Percentiles rank a stretch among this genome's conserved stretches.
Evolutionary conservation across 2,329 filamentous ascomycete genomes (phyloP).

Genomic region (Beauveria scarabaeidicola): DNA sequence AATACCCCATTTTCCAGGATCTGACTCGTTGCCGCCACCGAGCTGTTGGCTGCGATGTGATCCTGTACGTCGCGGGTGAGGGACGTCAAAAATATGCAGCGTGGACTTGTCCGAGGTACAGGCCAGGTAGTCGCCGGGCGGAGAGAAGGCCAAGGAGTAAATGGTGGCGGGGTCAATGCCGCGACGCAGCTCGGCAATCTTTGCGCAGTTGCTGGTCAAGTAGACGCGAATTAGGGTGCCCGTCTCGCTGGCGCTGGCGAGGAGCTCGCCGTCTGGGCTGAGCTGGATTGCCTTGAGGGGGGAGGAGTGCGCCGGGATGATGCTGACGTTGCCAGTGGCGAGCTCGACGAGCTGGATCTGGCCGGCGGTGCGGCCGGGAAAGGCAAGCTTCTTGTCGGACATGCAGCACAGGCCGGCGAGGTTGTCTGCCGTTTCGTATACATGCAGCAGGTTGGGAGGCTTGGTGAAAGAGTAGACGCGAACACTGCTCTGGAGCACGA

Average conservation of each 20-base stretch:
- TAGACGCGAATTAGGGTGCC: slow-evolving; percentile 87
- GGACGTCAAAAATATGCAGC: slow-evolving; percentile 86
- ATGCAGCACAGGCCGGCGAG: slow-evolving; percentile 71
- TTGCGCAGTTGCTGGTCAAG: slow-evolving; percentile 69
- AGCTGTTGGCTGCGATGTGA: slow-evolving; percentile 24
- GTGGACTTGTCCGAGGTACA: slow-evolving; percentile 96
- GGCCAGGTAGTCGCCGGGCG: slow-evolving; percentile 69
- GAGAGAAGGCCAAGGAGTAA: slow-evolving; percentile 82
- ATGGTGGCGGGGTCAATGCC: slow-evolving; percentile 84
- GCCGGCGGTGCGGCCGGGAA: slow-evolving; percentile 78
- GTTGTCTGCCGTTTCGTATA: slow-evolving; percentile 84
- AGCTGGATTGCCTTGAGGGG: slow-evolving; percentile 70
- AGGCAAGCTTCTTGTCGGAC: slow-evolving; percentile 63
- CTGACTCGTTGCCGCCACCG: slow-evolving; percentile 28
- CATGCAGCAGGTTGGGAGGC: slow-evolving; percentile 58
- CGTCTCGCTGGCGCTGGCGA: slow-evolving; percentile 85
- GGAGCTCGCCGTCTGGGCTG: slow-evolving; percentile 67
- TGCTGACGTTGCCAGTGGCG: slow-evolving; percentile 72
- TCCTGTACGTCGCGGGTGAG: slow-evolving; percentile 40
- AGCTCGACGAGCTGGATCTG: slow-evolving; percentile 85
- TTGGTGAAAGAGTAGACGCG: slow-evolving; percentile 73
- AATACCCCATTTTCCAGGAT: slow-evolving; percentile 74
- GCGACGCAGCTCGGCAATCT: slow-evolving; percentile 74
- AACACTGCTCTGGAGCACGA: slow-evolving; percentile 74
- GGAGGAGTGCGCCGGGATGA: slow-evolving; percentile 83